Percentiles rank a stretch among this genome's conserved stretches.
Conservation (phyloP, 2,329 filamentous ascomycete genomes). For the Neopestalotiopsis sp. region DNA sequence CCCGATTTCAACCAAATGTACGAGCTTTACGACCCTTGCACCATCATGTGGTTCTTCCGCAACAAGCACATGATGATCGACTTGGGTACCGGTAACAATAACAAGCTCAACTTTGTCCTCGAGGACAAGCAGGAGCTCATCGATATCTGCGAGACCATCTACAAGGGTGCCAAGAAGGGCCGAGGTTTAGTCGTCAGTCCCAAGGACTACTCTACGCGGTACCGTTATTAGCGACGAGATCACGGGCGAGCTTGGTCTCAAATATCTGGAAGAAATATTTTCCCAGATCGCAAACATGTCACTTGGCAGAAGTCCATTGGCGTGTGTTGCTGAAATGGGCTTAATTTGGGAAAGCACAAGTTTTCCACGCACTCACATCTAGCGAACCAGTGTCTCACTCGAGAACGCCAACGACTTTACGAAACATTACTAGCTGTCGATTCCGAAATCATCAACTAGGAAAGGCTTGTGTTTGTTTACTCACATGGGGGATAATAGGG, state of each 20-base stretch:
- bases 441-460: background rate
- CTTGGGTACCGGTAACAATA: constrained; percentile 98
- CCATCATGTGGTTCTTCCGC: constrained; percentile 96
- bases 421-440: background rate
- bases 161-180: constrained; percentile 97
- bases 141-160: constrained; percentile 98
- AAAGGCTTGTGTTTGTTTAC: background rate
- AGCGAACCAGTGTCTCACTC: background rate
- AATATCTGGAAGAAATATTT: too few species aligned
- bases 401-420: background rate
- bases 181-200: constrained; percentile 95
- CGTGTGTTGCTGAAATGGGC: too few species aligned
- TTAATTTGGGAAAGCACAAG: too few species aligned
- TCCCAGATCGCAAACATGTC: too few species aligned
- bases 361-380: too few species aligned
- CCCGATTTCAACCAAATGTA: constrained; percentile 98
- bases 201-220: constrained; percentile 65
- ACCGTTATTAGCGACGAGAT: constrained; percentile 32
- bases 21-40: constrained; percentile 87
- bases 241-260: too few species aligned
- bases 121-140: constrained; percentile 99
- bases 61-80: constrained; percentile 99
- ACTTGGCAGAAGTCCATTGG: too few species aligned
- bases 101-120: constrained; percentile 95
- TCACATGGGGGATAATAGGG: constrained; percentile 31